phyloP scores from a whole-genome alignment of 306 rosid genomes.

The Rubus idaeus region DNA sequence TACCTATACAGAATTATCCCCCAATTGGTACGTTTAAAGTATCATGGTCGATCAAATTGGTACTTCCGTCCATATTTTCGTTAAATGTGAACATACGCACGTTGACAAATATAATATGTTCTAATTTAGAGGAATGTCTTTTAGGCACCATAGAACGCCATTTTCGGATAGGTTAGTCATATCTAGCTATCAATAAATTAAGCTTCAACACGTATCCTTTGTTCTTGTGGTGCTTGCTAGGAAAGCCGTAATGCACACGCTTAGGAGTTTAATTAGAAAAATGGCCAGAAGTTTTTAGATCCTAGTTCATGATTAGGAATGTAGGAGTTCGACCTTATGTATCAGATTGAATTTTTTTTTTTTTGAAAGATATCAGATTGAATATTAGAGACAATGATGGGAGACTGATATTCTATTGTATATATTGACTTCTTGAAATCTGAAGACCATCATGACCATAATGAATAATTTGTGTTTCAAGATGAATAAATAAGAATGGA shows the following conservation, averaged over 20 bases:
- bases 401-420: not conserved
- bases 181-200: not conserved
- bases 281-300: not conserved
- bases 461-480: not conserved
- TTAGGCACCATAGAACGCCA: not conserved
- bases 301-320: not conserved
- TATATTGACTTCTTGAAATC: not conserved
- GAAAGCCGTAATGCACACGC: not conserved
- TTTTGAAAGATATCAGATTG: not conserved
- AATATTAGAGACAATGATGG: not conserved
- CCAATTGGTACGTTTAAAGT: no score
- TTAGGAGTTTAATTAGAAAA: not conserved
- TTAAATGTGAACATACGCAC: no score
- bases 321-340: not conserved
- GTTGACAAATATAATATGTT: no score
- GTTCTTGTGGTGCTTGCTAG: not conserved
- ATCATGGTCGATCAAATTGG: no score
- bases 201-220: not conserved
- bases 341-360: not conserved
- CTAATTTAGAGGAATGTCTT: no score
- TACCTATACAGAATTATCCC: no score
- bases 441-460: not conserved
- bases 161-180: not conserved
- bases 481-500: not conserved
- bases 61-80: no score